phyloP scores from a whole-genome alignment of 495 filamentous ascomycete species.

The Penicillium crystallinum region DNA sequence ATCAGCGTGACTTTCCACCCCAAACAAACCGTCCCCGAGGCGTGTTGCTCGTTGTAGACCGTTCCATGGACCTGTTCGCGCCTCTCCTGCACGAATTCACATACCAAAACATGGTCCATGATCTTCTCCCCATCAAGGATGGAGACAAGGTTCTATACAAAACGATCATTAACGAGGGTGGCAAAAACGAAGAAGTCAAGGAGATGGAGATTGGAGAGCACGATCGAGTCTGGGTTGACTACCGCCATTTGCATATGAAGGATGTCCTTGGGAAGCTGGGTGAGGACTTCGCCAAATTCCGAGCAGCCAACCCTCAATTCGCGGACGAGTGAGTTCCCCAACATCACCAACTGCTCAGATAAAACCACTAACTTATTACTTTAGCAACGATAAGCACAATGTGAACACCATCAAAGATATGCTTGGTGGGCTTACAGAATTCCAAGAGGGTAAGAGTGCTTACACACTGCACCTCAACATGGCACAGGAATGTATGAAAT shows the following conservation, averaged over 20 bases:
- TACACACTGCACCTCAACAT: conserved; percentile 94
- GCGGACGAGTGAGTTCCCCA: conserved; percentile 53
- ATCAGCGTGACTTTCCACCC: conserved; percentile 77
- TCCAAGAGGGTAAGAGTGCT: conserved; percentile 88
- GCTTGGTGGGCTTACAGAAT: conserved; percentile 90
- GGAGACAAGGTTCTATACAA: conserved; percentile 82
- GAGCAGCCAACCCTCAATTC: conserved; percentile 91
- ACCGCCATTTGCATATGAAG: conserved; percentile 94
- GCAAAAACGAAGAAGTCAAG: conserved; percentile 63
- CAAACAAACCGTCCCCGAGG: conserved; percentile 74
- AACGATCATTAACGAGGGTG: conserved; percentile 67
- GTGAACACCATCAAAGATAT: conserved; percentile 95
- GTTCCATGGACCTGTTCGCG: conserved; percentile 84
- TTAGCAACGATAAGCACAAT: conserved; percentile 56
- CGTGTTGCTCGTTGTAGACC: conserved; percentile 79
- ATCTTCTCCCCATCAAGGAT: conserved; percentile 82
- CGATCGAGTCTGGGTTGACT: conserved; percentile 89
- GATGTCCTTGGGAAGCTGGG: conserved; percentile 93
- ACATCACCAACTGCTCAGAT: not conserved
- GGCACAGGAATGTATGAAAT: conserved; percentile 97
- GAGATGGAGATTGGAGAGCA: conserved; percentile 86
- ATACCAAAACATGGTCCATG: conserved; percentile 96
- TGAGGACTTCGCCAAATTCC: conserved; percentile 85
- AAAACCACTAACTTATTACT: conserved; percentile 1
- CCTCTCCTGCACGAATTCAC: conserved; percentile 94